Evolutionary conservation across 768 basidiomycete genomes (phyloP).

Genomic region (Cystofilobasidium capitatum): DNA sequence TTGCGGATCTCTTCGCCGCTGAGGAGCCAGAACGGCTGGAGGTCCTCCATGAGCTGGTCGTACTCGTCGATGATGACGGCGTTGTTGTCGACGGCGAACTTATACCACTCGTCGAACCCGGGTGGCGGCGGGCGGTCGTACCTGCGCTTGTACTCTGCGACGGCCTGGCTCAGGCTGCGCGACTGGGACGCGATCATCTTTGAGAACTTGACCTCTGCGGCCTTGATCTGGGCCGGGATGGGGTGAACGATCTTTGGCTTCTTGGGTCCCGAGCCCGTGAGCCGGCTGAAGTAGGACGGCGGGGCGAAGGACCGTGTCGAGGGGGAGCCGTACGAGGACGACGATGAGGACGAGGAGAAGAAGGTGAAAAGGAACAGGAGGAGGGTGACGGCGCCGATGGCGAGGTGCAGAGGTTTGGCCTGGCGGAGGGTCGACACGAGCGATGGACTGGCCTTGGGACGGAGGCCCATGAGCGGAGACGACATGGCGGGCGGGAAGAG

Average conservation of each 20-base stretch:
- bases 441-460: no score
- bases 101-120: constrained; percentile 42
- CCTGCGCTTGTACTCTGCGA: constrained; percentile 36
- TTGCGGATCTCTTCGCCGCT: constrained; percentile 61
- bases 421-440: neutral
- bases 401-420: neutral
- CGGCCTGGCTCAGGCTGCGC: constrained; percentile 36
- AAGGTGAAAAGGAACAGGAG: neutral
- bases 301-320: neutral
- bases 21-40: constrained; percentile 75
- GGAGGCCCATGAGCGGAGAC: no score
- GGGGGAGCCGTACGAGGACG: neutral
- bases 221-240: constrained; percentile 39
- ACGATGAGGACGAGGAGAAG: neutral
- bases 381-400: neutral
- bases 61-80: constrained; percentile 85
- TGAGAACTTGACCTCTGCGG: constrained; percentile 35
- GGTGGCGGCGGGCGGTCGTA: constrained; percentile 37
- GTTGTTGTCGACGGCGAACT: constrained; percentile 60
- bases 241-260: constrained; percentile 35
- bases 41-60: constrained; percentile 58
- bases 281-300: constrained; percentile 7
- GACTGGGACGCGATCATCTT: constrained; percentile 35
- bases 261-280: neutral
- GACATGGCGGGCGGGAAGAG: no score